Base-by-base conservation (phyloP, 805 yeast species). In the Saturnispora mendoncae region DNA sequence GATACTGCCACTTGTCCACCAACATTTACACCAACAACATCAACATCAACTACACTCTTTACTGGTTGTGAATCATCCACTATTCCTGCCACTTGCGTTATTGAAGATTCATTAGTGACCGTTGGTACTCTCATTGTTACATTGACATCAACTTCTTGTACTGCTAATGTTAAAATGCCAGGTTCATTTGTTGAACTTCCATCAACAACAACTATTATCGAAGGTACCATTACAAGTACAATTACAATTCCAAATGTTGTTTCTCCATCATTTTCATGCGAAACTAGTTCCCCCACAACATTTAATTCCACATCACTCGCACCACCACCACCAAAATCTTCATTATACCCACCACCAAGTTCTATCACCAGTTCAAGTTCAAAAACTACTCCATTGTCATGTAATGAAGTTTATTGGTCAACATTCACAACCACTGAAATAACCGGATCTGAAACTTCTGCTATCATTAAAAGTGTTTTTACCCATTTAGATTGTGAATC, bases 171-270 rank as follows among this genome's bases (percentile, higher is more conserved):
- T 14, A 38, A 13, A 14, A 27, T 46, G 14, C 33, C 38, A 27
- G 48, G 46, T 12, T 46, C 46, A 2, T 46, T 44, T 36, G 39
- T 38, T 12, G 24, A 36, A 7, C 30, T 32, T 9, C 27, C 45
- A 24, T 38, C 46, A 2, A 34, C 43, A 9, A 31, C 33, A 4
- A 14, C 32, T 15, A 18, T 41, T 12, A 33, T 27, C 9, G 28
- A 27, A 6, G 41, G 36, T 15, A 17, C 17, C 3, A 14, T 33
- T 14, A 24, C 31, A 3, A 33, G 39, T 2, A 33, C 40, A 13
- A 17, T 44, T 23, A n/a, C 23, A 4, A 6, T 43, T 12, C 19
- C 43, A 2, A 35, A 48, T 18, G 34, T 29, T 29, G 4, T 40
- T 23, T 15, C 41, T 15, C 37, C 39, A 26, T 25, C 26, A 25